Base-by-base conservation (phyloP, 331 rosid genomes). In the Malus hybrid region DNA sequence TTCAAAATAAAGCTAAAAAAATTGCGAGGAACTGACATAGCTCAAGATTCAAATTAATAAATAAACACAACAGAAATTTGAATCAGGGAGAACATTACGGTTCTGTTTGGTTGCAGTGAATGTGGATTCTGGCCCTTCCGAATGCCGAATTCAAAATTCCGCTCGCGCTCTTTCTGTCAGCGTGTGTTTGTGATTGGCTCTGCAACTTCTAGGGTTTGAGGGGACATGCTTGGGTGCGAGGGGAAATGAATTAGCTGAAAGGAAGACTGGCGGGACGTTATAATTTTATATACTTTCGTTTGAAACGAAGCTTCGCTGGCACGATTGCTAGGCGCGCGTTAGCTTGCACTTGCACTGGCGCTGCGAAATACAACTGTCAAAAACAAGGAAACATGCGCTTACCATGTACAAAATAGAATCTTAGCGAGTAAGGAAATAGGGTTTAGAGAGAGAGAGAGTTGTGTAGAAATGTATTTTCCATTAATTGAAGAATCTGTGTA, bases 281-380 rank as follows among this genome's bases (percentile, higher is more conserved):
- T 4, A 31, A 8, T 19, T 77, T 46, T 59, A 22, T 62, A 13
- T 28, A 28, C 19, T 28, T 14, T 14, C 16, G 32, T 65, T 56
- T 28, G 5, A 72, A 77, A 77, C 36, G 18, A 6, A 73, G 44
- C 77, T 77, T 82, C 57, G 76, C 79, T 80, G 70, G 82, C 75
- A 70, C 60, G 71, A 59, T 63, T 48, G 19, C 5, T 0, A 10
- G 48, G 1, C 48, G 14, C 48, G 48, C 48, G 48, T 42, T 42
- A 42, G 48, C 48, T 42, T 10, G 0, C 48, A 10, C 48, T 10
- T 42, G 48, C 48, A 42, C 14, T 1, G 48, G 14, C 48, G 48
- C 14, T 3, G 48, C 48, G 3, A 39, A 9, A 3, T 39, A 8
- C 44, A 36, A 8, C 44, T 36, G 44, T 36, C 44, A 24, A 36